Base-by-base conservation (phyloP, 2,329 filamentous ascomycete species). In the Neocucurbitaria cava region DNA sequence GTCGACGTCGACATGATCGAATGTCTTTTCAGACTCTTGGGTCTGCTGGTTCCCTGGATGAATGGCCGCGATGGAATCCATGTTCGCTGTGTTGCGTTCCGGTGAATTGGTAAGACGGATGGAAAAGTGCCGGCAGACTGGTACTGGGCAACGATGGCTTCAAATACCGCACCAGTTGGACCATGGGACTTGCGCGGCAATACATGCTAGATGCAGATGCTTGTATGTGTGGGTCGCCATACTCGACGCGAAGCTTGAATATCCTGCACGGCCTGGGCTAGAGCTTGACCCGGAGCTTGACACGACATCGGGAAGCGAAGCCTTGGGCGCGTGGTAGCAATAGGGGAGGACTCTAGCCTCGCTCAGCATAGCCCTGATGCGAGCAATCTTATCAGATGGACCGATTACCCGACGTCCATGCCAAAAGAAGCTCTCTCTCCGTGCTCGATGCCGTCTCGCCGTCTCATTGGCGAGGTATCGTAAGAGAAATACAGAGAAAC, bases 1-100 rank as follows among this genome's bases (percentile, higher is more conserved):
- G 15, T 59, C 59, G 7, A 60, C 11, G 33, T 59, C 54, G 30
- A 62, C 31, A n/a, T 39, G 49, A 30, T 52, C 49, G 46, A 60
- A 47, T 24, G 42, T 52, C 46, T 52, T 57, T 10, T 62, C 56
- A 5, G 57, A 45, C 17, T 57, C 57, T 35, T 46, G 52, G 30
- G 26, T 49, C 20, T 54, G 39, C 30, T 58, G 51, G n/a, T 48
- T 28, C 26, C 26, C 35, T 10, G 28, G 26, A 35, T 51, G 49
- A 5, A 41, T n/a, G 26, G 33, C 9, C 20, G 41, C 20, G 2
- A 58, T 46, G 18, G 38, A 30, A 38, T 60, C 48, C 38, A 30
- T 52, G 1, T 46, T 57, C 15, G 51, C 24, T 48, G 48, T 35
- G 31, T 13, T 49, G 35, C 28, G 41, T 23, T 42, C 15, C 13